Percentiles rank a stretch among this genome's conserved stretches.
These are phyloP conservation scores for Candida ortonii DNA, from an alignment of 805 yeast genomes.

Conservation along the genomic window DNA sequence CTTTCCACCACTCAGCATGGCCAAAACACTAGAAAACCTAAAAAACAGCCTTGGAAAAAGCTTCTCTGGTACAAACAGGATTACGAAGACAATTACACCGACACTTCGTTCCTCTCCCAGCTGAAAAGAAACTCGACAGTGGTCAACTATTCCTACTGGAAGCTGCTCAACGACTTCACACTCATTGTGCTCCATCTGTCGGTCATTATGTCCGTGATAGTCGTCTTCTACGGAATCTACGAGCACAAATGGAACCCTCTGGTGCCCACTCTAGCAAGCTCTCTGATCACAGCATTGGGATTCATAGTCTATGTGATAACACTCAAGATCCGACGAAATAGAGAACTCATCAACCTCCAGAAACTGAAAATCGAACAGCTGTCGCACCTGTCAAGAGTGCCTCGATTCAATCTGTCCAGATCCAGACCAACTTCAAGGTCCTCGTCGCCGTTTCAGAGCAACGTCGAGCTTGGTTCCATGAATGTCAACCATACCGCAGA, in stretches of 20 bases:
- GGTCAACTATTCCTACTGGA: constrained; percentile 57
- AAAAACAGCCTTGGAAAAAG: constrained; percentile 66
- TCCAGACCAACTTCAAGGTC: constrained; percentile 26
- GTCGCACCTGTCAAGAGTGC: constrained; percentile 15
- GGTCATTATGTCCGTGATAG: constrained; percentile 57
- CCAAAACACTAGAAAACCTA: too few relatives aligned
- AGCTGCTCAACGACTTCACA: constrained; percentile 68
- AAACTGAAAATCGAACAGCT: constrained; percentile 29
- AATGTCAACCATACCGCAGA: constrained; percentile 11
- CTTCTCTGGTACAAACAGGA: constrained; percentile 81
- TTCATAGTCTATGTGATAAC: constrained; percentile 33
- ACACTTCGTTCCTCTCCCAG: constrained; percentile 74
- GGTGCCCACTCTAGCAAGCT: constrained; percentile 37
- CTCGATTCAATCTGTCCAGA: constrained; percentile 16
- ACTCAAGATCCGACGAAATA: constrained; percentile 28
- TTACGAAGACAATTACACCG: constrained; percentile 90
- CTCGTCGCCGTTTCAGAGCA: constrained; percentile 20
- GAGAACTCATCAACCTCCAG: constrained; percentile 30
- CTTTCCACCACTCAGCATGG: too few relatives aligned
- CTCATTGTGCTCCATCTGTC: constrained; percentile 65
- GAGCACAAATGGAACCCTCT: constrained; percentile 48
- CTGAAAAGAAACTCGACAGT: constrained; percentile 75
- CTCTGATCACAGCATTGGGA: constrained; percentile 36
- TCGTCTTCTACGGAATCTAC: constrained; percentile 66
- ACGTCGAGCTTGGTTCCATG: constrained; percentile 2